A percentile compares a stretch with the other conserved stretches of the same genome.
Evolutionary conservation across 306 rosid genomes (phyloP).

Genomic region (Cucurbita moschata): DNA sequence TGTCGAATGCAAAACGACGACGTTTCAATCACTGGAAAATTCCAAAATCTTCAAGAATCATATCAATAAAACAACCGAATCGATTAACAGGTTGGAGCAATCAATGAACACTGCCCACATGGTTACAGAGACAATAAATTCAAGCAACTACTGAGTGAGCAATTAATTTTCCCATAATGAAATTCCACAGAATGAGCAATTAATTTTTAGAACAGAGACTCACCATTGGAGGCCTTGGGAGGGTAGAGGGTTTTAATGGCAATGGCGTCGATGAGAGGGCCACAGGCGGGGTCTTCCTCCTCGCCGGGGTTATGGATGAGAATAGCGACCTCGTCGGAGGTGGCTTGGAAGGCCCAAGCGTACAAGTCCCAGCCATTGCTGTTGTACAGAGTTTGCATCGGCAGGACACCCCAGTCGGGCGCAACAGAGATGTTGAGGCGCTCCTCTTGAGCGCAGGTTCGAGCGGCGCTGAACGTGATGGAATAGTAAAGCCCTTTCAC

Average conservation of each 20-base stretch:
- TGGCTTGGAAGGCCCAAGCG: constrained; percentile 73
- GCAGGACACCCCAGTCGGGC: constrained; percentile 67
- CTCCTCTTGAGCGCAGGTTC: constrained; percentile 95
- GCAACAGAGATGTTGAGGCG: constrained; percentile 58
- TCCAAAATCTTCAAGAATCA: not conserved
- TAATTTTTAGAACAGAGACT: constrained; percentile 7
- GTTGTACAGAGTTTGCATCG: constrained; percentile 76
- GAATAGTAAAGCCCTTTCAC: constrained; percentile 57
- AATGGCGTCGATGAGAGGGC: constrained; percentile 73
- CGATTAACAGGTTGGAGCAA: not conserved
- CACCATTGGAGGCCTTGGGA: constrained; percentile 55
- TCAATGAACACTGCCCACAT: not conserved
- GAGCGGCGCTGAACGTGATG: constrained; percentile 71
- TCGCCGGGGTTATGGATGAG: constrained; percentile 81
- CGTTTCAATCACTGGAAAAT: not conserved
- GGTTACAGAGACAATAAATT: not conserved
- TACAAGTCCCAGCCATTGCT: constrained; percentile 90
- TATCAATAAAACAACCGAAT: not conserved
- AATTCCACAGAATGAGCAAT: not conserved
- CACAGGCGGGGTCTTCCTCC: constrained; percentile 95
- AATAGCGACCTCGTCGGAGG: constrained; percentile 20
- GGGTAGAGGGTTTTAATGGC: constrained; percentile 60
- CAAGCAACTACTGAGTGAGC: not conserved
- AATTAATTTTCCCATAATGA: not conserved
- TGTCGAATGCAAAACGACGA: constrained; percentile 12